Evolutionary conservation across 805 yeast species (phyloP), one percentile per base, ranked within the genome.

Genomic region (Saccharomyces paradoxus): DNA sequence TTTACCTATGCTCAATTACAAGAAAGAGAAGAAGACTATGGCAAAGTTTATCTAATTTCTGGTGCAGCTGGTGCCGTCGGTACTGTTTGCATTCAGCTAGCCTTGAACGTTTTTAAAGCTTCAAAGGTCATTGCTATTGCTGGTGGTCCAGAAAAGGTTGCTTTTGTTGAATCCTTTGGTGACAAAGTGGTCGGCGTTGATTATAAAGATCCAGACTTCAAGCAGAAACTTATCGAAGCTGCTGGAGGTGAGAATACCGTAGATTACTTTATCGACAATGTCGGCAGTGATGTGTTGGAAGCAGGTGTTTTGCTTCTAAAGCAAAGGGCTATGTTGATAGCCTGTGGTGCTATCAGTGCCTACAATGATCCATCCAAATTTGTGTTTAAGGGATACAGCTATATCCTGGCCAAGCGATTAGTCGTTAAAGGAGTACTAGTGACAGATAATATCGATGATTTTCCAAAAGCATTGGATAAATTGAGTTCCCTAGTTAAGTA

Each of bases 31-130:
- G 71, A 68, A 28, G 66, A 65, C 29, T 71, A 67, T 29, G 73
- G 69, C 28, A 81, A 82, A 61, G 71, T 75, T 7, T 73, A 80
- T 59, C 68, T 82, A 48, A 71, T 84, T 48, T 78, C 84, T 21
- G 88, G 87, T 55, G 89, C 89, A 13, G 78, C 84, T 7, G 89
- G 89, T 56, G 87, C 87, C n/a, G 84, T 84, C n/a, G 89, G 89
- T 13, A 76, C 81, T 27, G 69, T 76, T 50, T 79, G 74, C 50
- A 79, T 82, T 22, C 87, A 83, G 65, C 64, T 84, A 12, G 83
- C 87, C 46, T 71, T 80, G 56, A 70, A 77, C 44, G 67, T 79
- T 10, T 73, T 78, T 63, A 78, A 78, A 41, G 84, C 84, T 29
- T 68, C 74, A 47, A 78, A 74, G 59, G 83, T 84, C 27, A 74